Evolutionary conservation across 352 stramenopile genomes (phyloP).

Genomic region (Pythium scleroteichum): DNA sequence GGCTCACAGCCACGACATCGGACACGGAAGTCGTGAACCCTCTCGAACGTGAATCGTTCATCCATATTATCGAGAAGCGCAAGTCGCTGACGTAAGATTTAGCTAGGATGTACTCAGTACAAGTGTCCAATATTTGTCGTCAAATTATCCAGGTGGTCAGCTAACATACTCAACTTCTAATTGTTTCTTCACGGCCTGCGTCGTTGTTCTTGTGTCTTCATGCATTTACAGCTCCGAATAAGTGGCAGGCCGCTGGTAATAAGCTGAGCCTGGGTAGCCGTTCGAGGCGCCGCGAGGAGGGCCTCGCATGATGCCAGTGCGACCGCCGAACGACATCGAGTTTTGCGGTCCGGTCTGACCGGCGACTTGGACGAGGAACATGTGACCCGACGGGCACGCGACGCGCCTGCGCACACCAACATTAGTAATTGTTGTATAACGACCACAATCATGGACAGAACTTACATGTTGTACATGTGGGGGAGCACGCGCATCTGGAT

Average conservation of each 20-base stretch:
- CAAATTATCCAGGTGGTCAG: too few species aligned
- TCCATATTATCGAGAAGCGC: slow-evolving; percentile 16
- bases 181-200: neutral
- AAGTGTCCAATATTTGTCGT: too few species aligned
- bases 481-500: slow-evolving; percentile 88
- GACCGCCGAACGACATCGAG: slow-evolving; percentile 6
- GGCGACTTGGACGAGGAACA: slow-evolving; percentile 85
- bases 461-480: slow-evolving; percentile 91
- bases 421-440: slow-evolving; percentile 2
- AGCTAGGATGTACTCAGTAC: too few species aligned
- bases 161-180: slow-evolving; percentile 1
- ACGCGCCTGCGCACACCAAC: slow-evolving; percentile 42
- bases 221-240: slow-evolving; percentile 18
- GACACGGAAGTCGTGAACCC: slow-evolving; percentile 18
- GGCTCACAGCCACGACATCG: slow-evolving; percentile 4
- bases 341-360: slow-evolving; percentile 23
- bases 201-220: neutral
- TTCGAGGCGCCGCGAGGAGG: slow-evolving; percentile 1
- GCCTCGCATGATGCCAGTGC: neutral
- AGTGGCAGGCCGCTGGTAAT: slow-evolving; percentile 16
- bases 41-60: slow-evolving; percentile 21
- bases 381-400: slow-evolving; percentile 79
- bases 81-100: slow-evolving; percentile 12
- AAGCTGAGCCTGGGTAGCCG: slow-evolving; percentile 18
- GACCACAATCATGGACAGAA: too few species aligned